Conservation (phyloP, 2,329 filamentous ascomycete genomes). For the Monascus ruber region DNA sequence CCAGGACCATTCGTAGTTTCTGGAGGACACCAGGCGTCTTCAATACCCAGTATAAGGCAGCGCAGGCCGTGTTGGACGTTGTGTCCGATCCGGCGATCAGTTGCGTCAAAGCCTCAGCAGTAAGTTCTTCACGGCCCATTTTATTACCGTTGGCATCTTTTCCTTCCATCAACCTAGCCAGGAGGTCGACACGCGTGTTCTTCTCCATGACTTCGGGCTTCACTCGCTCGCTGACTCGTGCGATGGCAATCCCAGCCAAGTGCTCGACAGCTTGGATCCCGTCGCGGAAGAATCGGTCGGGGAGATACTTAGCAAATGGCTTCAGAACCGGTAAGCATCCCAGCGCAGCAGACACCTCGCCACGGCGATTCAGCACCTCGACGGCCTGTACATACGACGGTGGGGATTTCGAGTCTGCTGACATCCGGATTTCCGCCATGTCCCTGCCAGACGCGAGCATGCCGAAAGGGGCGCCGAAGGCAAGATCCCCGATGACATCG, state of each 20-base stretch:
- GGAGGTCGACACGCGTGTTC: constrained; percentile 62
- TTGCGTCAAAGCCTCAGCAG: constrained; percentile 80
- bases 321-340: constrained; percentile 64
- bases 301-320: constrained; percentile 68
- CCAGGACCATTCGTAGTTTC: constrained; percentile 67
- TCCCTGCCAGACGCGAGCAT: constrained; percentile 72
- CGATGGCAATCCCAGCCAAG: constrained; percentile 77
- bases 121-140: constrained; percentile 67
- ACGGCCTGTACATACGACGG: constrained; percentile 67
- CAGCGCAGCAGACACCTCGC: constrained; percentile 72
- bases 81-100: constrained; percentile 62
- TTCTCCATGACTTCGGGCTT: constrained; percentile 51
- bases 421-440: constrained; percentile 59
- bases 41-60: constrained; percentile 65
- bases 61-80: constrained; percentile 66
- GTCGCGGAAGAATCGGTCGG: constrained; percentile 68
- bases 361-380: constrained; percentile 76
- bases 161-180: constrained; percentile 74
- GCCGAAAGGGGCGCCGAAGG: constrained; percentile 67
- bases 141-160: constrained; percentile 67
- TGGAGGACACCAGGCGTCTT: constrained; percentile 57
- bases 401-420: constrained; percentile 40
- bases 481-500: constrained; percentile 49
- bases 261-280: constrained; percentile 66
- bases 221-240: constrained; percentile 63